phyloP scores from a whole-genome alignment of 148 eudicot species.

The Oxyria digyna region DNA sequence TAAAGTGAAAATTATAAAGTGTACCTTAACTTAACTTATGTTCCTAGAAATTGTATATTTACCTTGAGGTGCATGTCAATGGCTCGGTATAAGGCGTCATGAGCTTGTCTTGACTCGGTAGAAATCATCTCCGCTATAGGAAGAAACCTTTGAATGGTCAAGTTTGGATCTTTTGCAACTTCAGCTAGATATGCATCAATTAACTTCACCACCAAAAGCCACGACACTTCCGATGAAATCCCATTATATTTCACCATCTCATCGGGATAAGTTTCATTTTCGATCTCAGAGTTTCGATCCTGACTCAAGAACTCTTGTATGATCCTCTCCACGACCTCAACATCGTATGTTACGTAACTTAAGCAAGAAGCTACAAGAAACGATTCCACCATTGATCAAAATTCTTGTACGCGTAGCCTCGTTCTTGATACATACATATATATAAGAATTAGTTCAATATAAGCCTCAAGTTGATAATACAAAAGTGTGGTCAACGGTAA shows the following conservation, averaged over 20 bases:
- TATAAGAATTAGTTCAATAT: too few relatives aligned
- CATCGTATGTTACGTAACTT: constrained; percentile 61
- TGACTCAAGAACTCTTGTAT: constrained; percentile 48
- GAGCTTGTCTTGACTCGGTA: constrained; percentile 54
- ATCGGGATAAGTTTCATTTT: constrained; percentile 25
- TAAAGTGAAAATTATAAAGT: too few relatives aligned
- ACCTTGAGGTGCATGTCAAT: constrained; percentile 91
- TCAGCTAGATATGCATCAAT: constrained; percentile 73
- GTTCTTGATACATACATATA: constrained; percentile 44
- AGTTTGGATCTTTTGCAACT: constrained; percentile 68
- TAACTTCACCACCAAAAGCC: constrained; percentile 85
- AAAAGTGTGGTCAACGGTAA: too few relatives aligned
- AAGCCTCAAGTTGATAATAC: too few relatives aligned
- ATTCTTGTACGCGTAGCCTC: constrained; percentile 46
- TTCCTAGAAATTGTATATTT: constrained; percentile 9
- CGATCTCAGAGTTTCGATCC: constrained; percentile 34
- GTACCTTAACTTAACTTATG: too few relatives aligned
- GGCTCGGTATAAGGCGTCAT: constrained; percentile 86
- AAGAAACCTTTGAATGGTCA: constrained; percentile 44
- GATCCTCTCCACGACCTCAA: constrained; percentile 39
- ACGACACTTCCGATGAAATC: constrained; percentile 83
- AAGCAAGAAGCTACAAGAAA: constrained; percentile 79
- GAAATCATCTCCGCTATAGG: constrained; percentile 73
- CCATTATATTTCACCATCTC: constrained; percentile 29
- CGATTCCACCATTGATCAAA: constrained; percentile 42